A percentile compares a stretch with the other conserved stretches of the same genome.
These are phyloP conservation scores for Aspergillus egyptiacus DNA, from an alignment of 495 filamentous ascomycete species.

Conservation along the genomic window DNA sequence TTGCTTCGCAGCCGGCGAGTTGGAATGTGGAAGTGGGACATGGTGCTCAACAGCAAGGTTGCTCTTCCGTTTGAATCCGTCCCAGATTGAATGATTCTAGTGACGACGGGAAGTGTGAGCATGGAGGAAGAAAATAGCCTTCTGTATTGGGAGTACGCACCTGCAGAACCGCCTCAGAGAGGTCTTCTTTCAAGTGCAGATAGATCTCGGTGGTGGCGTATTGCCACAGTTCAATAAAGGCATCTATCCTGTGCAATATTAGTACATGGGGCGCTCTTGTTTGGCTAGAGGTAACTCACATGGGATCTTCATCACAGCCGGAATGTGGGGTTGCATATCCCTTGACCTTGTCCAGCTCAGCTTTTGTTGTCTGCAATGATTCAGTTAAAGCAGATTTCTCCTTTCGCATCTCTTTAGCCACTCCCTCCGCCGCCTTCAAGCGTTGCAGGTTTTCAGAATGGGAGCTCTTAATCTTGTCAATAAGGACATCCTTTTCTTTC, in stretches of 20 bases:
- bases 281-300: slow-evolving; percentile 11
- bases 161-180: slow-evolving; percentile 13
- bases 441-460: slow-evolving; percentile 1
- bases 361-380: slow-evolving; percentile 9
- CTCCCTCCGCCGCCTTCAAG: background rate
- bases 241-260: slow-evolving; percentile 10
- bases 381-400: slow-evolving; percentile 3
- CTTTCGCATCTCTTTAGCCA: background rate
- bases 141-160: slow-evolving; percentile 7
- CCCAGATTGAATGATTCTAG: background rate
- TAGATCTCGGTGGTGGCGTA: slow-evolving; percentile 13
- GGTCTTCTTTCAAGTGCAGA: slow-evolving; percentile 13
- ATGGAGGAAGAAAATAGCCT: background rate
- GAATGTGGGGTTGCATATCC: slow-evolving; percentile 9
- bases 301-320: slow-evolving; percentile 8
- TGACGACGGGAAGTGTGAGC: background rate
- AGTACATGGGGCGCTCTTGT: background rate
- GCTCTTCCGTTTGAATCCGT: slow-evolving; percentile 1
- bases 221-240: slow-evolving; percentile 14
- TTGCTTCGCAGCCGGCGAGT: slow-evolving; percentile 20
- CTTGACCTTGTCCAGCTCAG: slow-evolving; percentile 8
- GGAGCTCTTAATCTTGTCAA: slow-evolving; percentile 13
- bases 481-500: slow-evolving; percentile 14
- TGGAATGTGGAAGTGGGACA: slow-evolving; percentile 15
- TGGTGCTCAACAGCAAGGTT: background rate